Conservation (phyloP, 1,139 yeast genomes). For the Arxiozyma slooffiae region DNA sequence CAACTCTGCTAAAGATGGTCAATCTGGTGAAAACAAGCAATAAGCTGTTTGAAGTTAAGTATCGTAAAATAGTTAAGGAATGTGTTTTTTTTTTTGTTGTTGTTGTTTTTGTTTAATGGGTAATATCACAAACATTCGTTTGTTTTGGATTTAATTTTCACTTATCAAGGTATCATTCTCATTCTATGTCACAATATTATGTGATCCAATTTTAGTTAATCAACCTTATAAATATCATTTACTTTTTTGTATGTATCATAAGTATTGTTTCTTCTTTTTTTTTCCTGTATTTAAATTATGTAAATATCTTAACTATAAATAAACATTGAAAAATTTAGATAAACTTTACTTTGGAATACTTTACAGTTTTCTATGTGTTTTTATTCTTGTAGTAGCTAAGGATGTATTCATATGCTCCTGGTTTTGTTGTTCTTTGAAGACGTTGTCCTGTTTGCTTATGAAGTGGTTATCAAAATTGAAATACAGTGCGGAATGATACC, state of each 20-base stretch:
- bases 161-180: background rate
- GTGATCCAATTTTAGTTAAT: too few species aligned
- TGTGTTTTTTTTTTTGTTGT: background rate
- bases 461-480: too few species aligned
- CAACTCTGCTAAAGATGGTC: constrained; percentile 3
- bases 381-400: background rate
- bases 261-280: background rate
- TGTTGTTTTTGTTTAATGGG: background rate
- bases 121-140: background rate
- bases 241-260: background rate
- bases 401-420: background rate
- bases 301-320: background rate
- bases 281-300: background rate
- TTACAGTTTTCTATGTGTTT: too few species aligned
- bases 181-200: background rate
- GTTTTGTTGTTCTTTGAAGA: too few species aligned
- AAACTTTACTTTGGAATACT: too few species aligned
- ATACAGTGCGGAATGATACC: too few species aligned
- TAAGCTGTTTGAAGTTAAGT: constrained; percentile 8
- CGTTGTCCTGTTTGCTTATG: too few species aligned
- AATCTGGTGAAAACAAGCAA: constrained; percentile 24
- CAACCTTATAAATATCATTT: too few species aligned
- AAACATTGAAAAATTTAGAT: too few species aligned
- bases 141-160: background rate
- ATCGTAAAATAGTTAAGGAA: too few species aligned